A percentile compares a stretch with the other conserved stretches of the same genome.
These are phyloP conservation scores for Physaria fendleri DNA, from an alignment of 345 rosid genomes.

Conservation along the genomic window DNA sequence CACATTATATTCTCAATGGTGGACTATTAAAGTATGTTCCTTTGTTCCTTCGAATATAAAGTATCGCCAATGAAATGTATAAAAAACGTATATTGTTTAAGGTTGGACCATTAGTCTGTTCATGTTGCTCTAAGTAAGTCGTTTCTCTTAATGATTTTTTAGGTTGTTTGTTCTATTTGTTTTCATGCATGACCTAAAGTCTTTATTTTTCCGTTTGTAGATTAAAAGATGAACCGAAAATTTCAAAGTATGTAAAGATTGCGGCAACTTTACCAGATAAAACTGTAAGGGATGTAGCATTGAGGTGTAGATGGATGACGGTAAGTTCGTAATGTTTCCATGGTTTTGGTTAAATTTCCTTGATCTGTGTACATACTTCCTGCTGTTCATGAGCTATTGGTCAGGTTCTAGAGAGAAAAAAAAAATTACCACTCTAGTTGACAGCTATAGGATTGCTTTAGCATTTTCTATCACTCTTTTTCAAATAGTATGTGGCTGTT, in stretches of 20 bases:
- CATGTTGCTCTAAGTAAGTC: neutral
- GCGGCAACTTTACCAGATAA: conserved; percentile 81
- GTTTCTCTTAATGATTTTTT: neutral
- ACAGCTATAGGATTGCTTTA: conserved; percentile 4
- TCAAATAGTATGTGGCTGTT: conserved; percentile 20
- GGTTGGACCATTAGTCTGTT: conserved; percentile 4
- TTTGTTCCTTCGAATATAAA: conserved; percentile 19
- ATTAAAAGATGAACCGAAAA: conserved; percentile 63
- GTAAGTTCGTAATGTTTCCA: conserved; percentile 1
- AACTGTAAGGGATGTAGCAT: conserved; percentile 95
- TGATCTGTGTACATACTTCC: neutral
- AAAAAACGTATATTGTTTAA: neutral
- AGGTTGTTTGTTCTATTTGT: neutral
- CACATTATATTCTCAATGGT: conserved; percentile 25
- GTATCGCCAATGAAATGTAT: neutral
- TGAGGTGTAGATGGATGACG: conserved; percentile 83
- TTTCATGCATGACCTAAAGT: neutral
- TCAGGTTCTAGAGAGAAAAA: neutral
- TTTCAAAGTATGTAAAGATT: conserved; percentile 81
- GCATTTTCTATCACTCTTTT: conserved; percentile 10
- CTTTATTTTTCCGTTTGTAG: conserved; percentile 31
- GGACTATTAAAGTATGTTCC: conserved; percentile 29
- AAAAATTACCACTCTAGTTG: conserved; percentile 4
- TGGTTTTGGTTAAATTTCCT: neutral
- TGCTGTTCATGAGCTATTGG: neutral